Base-by-base conservation (phyloP, 192 early-diverging fungal genomes). In the Coemansia sp. region DNA sequence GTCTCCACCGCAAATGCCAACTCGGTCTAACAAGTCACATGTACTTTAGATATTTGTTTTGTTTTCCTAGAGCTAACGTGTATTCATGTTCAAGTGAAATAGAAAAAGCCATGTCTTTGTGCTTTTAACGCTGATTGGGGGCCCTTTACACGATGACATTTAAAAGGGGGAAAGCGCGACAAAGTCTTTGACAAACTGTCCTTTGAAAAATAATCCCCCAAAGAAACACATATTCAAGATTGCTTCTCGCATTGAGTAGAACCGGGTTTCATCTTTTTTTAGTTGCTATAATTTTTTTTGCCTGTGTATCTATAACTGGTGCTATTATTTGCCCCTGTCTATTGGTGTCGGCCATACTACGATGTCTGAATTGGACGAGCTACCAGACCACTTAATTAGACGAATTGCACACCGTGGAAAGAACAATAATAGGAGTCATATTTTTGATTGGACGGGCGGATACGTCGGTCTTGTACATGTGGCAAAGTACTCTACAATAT, bases 1-100 rank as follows among this genome's bases (percentile, higher is more conserved):
- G 46, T 68, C 34, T 38, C 71, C 79, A 18, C 70, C 79, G 50
- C 44, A 12, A 34, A 11, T 50, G 24, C 31, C 31, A 34, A n/a
- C 31, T 33, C 57, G 57, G 7, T 7, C 6, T 36, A n/a, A 8
- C 6, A 60, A 36, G 20, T 3, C 31, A 36, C 57, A 60, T 18
- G 1, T 60, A 18, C 31, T n/a, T 8, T 60, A 60, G 31, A 36
- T 29, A 29, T 29, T 29, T 29, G 27, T 29, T 29, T 29, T 29
- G 27, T 5, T 10, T 10, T 7, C 27, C 27, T 29, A 29, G 27
- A 29, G 27, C 27, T 29, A 29, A 49, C 5, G 47, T 5, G 18
- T 20, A n/a, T 49, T 29, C 38, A 1, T 38, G 38, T 38, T 38
- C 7, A 38, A 9, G 10, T 38, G 10, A 10, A 38, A 38, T 38